These are phyloP conservation scores for Annulohypoxylon moriforme DNA, from an alignment of 495 filamentous ascomycete species.

Conservation along the genomic window DNA sequence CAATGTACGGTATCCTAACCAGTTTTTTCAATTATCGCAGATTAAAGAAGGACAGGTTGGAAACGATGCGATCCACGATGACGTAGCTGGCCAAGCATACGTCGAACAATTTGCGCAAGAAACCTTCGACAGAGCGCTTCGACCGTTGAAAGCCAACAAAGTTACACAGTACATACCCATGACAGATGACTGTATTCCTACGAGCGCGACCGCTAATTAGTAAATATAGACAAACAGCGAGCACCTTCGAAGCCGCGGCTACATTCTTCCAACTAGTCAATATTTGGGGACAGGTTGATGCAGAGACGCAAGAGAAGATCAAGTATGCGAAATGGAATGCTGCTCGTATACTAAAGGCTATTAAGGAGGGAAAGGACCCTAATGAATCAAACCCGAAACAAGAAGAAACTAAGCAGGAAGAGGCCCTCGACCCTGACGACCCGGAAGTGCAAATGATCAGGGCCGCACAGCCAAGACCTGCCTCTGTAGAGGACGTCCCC, in stretches of 20 bases:
- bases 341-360: slow-evolving; percentile 86
- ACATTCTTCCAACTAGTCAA: slow-evolving; percentile 90
- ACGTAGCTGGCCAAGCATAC: slow-evolving; percentile 86
- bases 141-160: slow-evolving; percentile 82
- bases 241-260: slow-evolving; percentile 90
- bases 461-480: slow-evolving; percentile 61
- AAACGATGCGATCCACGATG: slow-evolving; percentile 79
- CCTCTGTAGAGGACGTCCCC: slow-evolving; percentile 66
- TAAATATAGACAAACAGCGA: slow-evolving; percentile 80
- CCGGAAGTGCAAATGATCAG: slow-evolving; percentile 69
- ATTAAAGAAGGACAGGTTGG: slow-evolving; percentile 69
- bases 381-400: slow-evolving; percentile 85
- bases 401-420: slow-evolving; percentile 42
- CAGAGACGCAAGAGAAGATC: slow-evolving; percentile 84
- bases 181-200: background rate
- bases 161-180: slow-evolving; percentile 74
- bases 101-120: slow-evolving; percentile 93
- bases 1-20: background rate
- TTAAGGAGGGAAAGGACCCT: slow-evolving; percentile 91
- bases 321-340: slow-evolving; percentile 98
- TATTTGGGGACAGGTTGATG: slow-evolving; percentile 81
- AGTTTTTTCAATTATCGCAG: slow-evolving; percentile 51
- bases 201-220: slow-evolving; percentile 20
- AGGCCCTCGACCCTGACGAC: slow-evolving; percentile 67
- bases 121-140: slow-evolving; percentile 85